These are phyloP conservation scores for Solanum habrochaites DNA, from an alignment of 257 asterid genomes.

Conservation along the genomic window DNA sequence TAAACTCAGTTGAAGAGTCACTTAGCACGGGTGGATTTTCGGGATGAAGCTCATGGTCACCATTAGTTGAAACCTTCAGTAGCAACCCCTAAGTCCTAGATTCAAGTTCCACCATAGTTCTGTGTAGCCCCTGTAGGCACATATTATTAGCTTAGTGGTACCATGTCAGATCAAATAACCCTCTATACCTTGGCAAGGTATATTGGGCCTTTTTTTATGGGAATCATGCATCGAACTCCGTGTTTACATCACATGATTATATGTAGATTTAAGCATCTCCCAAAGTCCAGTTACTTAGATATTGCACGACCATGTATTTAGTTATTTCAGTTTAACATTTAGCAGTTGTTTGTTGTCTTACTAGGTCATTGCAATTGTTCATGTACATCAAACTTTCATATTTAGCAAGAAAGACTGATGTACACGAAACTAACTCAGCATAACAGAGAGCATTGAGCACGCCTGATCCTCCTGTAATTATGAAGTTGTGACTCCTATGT, in stretches of 20 bases:
- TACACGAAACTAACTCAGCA: too few species aligned
- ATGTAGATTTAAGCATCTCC: not conserved
- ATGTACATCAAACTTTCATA: not conserved
- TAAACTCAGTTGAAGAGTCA: too few species aligned
- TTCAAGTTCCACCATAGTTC: too few species aligned
- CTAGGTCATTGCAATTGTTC: not conserved
- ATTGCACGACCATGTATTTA: not conserved
- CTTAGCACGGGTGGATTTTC: not conserved
- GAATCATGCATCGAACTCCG: not conserved
- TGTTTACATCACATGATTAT: not conserved
- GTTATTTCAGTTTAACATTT: too few species aligned
- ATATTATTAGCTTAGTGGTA: not conserved
- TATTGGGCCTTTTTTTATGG: not conserved
- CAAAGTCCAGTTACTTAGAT: not conserved
- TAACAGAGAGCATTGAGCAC: too few species aligned
- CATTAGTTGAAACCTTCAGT: not conserved
- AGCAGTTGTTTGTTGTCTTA: not conserved
- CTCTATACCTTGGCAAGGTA: not conserved
- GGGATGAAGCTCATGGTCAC: not conserved
- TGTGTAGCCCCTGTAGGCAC: not conserved
- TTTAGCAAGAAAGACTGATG: too few species aligned
- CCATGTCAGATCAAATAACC: not conserved
- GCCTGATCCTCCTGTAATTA: too few species aligned
- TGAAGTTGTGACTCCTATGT: too few species aligned
- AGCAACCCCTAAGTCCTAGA: not conserved